Evolutionary conservation across 2,329 filamentous ascomycete species (phyloP).

Genomic region (Fusarium verrucosum): DNA sequence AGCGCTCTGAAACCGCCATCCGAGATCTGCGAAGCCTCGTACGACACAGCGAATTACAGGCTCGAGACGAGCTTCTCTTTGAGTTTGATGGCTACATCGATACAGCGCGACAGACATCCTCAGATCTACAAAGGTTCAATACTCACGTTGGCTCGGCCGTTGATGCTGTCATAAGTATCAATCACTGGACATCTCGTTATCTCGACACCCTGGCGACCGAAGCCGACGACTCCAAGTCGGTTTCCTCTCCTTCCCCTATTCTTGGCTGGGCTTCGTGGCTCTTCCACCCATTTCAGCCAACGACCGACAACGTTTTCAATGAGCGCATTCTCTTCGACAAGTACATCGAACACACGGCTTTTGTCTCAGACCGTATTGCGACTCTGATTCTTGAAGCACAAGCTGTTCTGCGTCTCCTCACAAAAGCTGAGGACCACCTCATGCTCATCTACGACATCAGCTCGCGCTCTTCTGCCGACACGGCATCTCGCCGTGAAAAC

Average conservation of each 20-base stretch:
- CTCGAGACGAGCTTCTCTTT: slow-evolving; percentile 74
- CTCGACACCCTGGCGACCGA: slow-evolving; percentile 68
- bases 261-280: slow-evolving; percentile 56
- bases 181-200: slow-evolving; percentile 77
- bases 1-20: slow-evolving; percentile 76
- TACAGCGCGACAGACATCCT: slow-evolving; percentile 69
- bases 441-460: slow-evolving; percentile 75
- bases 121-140: slow-evolving; percentile 78
- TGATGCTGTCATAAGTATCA: slow-evolving; percentile 78
- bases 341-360: slow-evolving; percentile 76
- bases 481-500: slow-evolving; percentile 69
- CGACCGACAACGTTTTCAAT: slow-evolving; percentile 53
- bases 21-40: slow-evolving; percentile 79
- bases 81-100: slow-evolving; percentile 83
- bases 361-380: slow-evolving; percentile 75
- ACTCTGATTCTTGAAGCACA: slow-evolving; percentile 75
- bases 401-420: slow-evolving; percentile 70
- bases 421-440: slow-evolving; percentile 74
- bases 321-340: slow-evolving; percentile 74
- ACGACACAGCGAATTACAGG: slow-evolving; percentile 72
- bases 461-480: slow-evolving; percentile 67
- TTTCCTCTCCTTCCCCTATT: slow-evolving; percentile 46
- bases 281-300: slow-evolving; percentile 70
- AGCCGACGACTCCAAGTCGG: slow-evolving; percentile 41
- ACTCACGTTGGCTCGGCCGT: slow-evolving; percentile 77